Evolutionary conservation across 768 basidiomycete species (phyloP).

Genomic region (Trametes gibbosa): DNA sequence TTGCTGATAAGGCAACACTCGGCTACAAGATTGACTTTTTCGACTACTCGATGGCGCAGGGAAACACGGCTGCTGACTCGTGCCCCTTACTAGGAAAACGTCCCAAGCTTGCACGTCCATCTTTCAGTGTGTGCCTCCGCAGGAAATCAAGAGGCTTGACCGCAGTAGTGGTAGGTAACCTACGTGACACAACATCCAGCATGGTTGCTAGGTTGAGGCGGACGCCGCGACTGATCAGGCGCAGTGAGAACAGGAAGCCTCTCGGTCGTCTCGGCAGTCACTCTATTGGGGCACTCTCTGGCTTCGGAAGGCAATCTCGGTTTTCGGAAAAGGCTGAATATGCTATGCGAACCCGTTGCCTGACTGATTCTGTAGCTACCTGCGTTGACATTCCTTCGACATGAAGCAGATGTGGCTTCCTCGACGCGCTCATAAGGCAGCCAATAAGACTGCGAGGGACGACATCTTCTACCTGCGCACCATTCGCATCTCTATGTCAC

Average conservation of each 20-base stretch:
- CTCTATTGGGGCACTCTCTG: not conserved
- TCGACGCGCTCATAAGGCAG: not conserved
- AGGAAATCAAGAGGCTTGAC: too few species aligned
- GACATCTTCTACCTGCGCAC: not conserved
- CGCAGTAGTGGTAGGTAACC: too few species aligned
- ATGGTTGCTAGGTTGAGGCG: not conserved
- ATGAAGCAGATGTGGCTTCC: not conserved
- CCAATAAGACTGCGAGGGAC: not conserved
- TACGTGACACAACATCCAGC: not conserved
- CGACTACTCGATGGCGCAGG: too few species aligned
- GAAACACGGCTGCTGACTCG: too few species aligned
- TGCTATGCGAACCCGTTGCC: not conserved
- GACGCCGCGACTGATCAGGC: not conserved
- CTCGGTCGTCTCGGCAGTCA: slow-evolving; percentile 9
- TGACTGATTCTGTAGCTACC: slow-evolving; percentile 3
- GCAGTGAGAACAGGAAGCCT: not conserved
- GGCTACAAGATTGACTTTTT: too few species aligned
- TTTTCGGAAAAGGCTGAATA: too few species aligned
- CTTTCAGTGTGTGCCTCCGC: too few species aligned
- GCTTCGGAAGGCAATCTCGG: not conserved
- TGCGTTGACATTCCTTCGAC: slow-evolving; percentile 1
- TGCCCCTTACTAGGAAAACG: too few species aligned
- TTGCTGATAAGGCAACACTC: too few species aligned
- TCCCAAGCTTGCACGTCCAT: too few species aligned
- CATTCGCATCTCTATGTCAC: not conserved